A percentile compares a stretch with the other conserved stretches of the same genome.
These are phyloP conservation scores for Geotrichum citri-aurantii DNA, from an alignment of 1,139 yeast species.

Conservation along the genomic window DNA sequence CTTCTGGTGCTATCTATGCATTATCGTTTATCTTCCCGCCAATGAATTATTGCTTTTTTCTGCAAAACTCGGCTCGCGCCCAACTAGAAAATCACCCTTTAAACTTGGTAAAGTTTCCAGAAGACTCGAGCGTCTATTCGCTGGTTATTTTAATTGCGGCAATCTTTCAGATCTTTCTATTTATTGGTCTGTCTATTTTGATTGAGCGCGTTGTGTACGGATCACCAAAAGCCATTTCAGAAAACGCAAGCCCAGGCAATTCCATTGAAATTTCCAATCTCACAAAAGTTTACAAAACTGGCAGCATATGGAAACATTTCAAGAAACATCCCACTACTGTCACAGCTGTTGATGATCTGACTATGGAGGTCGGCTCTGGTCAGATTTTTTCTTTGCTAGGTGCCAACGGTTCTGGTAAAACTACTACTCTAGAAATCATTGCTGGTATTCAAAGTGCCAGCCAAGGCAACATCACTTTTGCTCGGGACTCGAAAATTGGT, in stretches of 20 bases:
- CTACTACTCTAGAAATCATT: conserved; percentile 37
- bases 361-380: conserved; percentile 28
- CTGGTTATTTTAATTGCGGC: conserved; percentile 33
- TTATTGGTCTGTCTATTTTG: conserved; percentile 26
- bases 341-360: conserved; percentile 33
- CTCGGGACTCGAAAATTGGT: conserved; percentile 31
- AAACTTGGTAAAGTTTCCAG: conserved; percentile 29
- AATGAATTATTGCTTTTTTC: conserved; percentile 33
- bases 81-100: conserved; percentile 25
- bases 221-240: conserved; percentile 13
- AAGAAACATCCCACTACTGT: conserved; percentile 22
- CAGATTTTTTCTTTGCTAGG: conserved; percentile 37
- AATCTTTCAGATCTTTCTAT: conserved; percentile 30
- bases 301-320: conserved; percentile 8
- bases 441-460: conserved; percentile 34
- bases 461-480: conserved; percentile 29
- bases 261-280: conserved; percentile 25
- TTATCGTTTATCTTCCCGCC: conserved; percentile 37
- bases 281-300: conserved; percentile 27
- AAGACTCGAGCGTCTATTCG: conserved; percentile 28
- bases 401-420: conserved; percentile 40
- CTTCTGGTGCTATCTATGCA: conserved; percentile 29
- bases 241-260: conserved; percentile 20
- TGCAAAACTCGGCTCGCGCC: conserved; percentile 31
- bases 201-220: conserved; percentile 30